Percentiles rank a stretch among this genome's conserved stretches.
Evolutionary conservation across 306 rosid species (phyloP).

Genomic region (Inga laurina): DNA sequence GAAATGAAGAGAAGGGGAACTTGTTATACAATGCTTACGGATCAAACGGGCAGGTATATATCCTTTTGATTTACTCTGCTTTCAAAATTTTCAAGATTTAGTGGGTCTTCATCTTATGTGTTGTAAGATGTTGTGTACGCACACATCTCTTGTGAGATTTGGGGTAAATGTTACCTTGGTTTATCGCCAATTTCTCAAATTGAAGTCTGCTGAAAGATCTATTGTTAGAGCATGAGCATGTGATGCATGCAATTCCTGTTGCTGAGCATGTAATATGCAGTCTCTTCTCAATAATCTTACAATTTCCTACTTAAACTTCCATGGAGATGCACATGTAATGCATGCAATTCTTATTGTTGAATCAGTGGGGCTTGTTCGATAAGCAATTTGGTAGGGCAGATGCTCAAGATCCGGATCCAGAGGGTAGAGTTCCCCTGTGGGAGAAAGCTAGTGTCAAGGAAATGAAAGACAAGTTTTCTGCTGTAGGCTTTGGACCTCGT

Average conservation of each 20-base stretch:
- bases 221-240: not conserved
- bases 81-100: not conserved
- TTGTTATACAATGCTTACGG: conserved; percentile 82
- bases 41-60: conserved; percentile 87
- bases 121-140: not conserved
- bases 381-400: conserved; percentile 84
- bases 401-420: conserved; percentile 89
- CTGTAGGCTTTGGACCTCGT: conserved; percentile 95
- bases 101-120: conserved; percentile 5
- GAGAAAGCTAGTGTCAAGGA: conserved; percentile 80
- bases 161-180: not conserved
- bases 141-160: not conserved
- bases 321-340: conserved; percentile 12
- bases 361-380: conserved; percentile 92
- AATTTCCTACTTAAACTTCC: not conserved
- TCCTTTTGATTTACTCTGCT: conserved; percentile 24
- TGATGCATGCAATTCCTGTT: not conserved
- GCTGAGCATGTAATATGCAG: not conserved
- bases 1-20: conserved; percentile 88
- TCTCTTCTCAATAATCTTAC: not conserved
- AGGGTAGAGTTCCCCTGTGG: conserved; percentile 91
- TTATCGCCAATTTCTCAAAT: not conserved
- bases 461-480: conserved; percentile 84
- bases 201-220: not conserved
- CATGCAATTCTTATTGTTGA: conserved; percentile 32